Evolutionary conservation across 2,329 filamentous ascomycete species (phyloP).

Genomic region (Trichoderma arundinaceum): DNA sequence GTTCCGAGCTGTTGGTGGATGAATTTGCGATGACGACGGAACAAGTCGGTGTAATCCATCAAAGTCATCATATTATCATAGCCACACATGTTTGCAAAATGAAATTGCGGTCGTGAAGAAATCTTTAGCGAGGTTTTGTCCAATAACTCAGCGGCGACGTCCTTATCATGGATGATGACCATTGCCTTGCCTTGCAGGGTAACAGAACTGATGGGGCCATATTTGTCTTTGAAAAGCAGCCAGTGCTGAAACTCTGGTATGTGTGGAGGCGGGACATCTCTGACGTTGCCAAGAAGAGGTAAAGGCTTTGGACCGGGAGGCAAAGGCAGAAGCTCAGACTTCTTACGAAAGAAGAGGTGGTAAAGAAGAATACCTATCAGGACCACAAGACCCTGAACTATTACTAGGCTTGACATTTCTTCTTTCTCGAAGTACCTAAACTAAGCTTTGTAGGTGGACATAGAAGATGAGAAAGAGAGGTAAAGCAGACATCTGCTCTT

Average conservation of each 20-base stretch:
- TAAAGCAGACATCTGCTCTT: neutral
- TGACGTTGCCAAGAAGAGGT: slow-evolving; percentile 54
- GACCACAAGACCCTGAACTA: slow-evolving; percentile 6
- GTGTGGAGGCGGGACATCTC: slow-evolving; percentile 49
- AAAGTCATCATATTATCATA: slow-evolving; percentile 31
- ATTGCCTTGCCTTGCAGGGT: neutral
- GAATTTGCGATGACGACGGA: slow-evolving; percentile 8
- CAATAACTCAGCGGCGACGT: slow-evolving; percentile 1
- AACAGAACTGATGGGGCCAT: slow-evolving; percentile 32
- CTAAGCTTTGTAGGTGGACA: too few species aligned
- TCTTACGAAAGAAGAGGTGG: slow-evolving; percentile 8
- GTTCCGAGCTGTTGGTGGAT: slow-evolving; percentile 23
- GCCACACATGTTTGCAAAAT: slow-evolving; percentile 36
- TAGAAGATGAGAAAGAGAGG: neutral
- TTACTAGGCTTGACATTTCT: neutral
- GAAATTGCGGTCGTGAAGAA: slow-evolving; percentile 5
- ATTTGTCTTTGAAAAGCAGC: slow-evolving; percentile 45
- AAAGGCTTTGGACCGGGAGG: slow-evolving; percentile 43
- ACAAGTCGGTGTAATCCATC: neutral
- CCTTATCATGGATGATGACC: slow-evolving; percentile 18
- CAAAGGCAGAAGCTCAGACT: slow-evolving; percentile 25
- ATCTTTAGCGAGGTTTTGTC: slow-evolving; percentile 10
- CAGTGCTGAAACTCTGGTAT: slow-evolving; percentile 44
- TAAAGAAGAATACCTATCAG: slow-evolving; percentile 2
- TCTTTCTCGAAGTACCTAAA: too few species aligned